Conservation (phyloP, 371 early-diverging fungal species). For the Capillidium heterosporum region DNA sequence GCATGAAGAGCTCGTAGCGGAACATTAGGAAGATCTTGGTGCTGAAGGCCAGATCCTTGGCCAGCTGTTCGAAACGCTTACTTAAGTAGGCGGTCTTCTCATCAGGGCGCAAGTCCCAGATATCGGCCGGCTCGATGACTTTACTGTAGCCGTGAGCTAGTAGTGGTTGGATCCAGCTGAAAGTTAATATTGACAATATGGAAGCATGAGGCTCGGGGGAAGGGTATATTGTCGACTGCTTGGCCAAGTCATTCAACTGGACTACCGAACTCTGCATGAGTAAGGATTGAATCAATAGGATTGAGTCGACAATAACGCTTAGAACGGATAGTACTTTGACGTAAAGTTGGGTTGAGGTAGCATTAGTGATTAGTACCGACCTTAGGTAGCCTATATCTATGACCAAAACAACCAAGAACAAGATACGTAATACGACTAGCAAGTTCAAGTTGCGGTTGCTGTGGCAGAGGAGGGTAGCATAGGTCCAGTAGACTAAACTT, state of each 20-base stretch:
- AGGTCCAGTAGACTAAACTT: too few relatives aligned
- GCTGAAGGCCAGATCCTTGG: background rate
- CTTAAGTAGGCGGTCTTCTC: background rate
- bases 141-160: constrained; percentile 7
- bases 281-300: too few relatives aligned
- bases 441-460: too few relatives aligned
- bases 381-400: too few relatives aligned
- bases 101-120: constrained; percentile 5
- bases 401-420: too few relatives aligned
- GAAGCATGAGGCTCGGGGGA: background rate
- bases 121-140: constrained; percentile 3
- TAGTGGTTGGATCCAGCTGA: constrained; percentile 10
- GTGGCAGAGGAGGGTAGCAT: too few relatives aligned
- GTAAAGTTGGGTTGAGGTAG: too few relatives aligned
- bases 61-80: background rate
- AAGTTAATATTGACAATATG: background rate
- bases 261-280: background rate
- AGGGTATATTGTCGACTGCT: background rate
- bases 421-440: too few relatives aligned
- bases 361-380: too few relatives aligned
- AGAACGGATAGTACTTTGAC: too few relatives aligned
- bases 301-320: too few relatives aligned
- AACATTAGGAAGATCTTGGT: background rate
- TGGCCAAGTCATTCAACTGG: background rate
- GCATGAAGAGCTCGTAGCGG: background rate